Evolutionary conservation across 2,329 filamentous ascomycete species (phyloP).

Genomic region (Daldinia eschscholtzii): DNA sequence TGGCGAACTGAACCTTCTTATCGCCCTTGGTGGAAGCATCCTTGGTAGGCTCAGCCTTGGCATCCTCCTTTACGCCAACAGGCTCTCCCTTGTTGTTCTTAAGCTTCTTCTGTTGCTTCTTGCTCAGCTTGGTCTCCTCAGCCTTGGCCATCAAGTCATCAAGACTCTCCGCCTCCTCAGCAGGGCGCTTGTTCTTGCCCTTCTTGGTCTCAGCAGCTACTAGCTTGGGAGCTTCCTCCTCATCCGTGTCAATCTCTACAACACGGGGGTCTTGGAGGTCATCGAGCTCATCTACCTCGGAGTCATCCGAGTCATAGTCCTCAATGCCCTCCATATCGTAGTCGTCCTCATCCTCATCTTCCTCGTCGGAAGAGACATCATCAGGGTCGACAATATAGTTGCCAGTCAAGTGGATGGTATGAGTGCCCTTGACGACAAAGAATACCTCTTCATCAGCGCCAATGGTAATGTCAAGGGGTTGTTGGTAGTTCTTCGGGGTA

Average conservation of each 20-base stretch:
- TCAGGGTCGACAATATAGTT: constrained; percentile 88
- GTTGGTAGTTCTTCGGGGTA: constrained; percentile 83
- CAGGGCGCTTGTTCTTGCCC: constrained; percentile 94
- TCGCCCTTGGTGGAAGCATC: constrained; percentile 67
- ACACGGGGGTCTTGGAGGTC: constrained; percentile 83
- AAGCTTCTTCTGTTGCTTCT: constrained; percentile 98
- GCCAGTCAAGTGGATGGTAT: constrained; percentile 91
- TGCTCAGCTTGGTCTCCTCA: constrained; percentile 82
- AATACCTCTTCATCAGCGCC: constrained; percentile 89
- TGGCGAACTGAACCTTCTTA: constrained; percentile 99
- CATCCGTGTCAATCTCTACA: constrained; percentile 84
- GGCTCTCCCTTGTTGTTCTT: constrained; percentile 99
- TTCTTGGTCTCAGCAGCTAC: constrained; percentile 67
- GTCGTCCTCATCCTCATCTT: constrained; percentile 76
- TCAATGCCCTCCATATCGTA: constrained; percentile 78
- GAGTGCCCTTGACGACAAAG: constrained; percentile 91
- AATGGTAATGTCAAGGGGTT: constrained; percentile 92
- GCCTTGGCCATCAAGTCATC: constrained; percentile 88
- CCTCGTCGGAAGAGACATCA: constrained; percentile 71
- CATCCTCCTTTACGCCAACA: constrained; percentile 70
- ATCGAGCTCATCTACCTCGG: constrained; percentile 82
- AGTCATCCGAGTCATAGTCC: constrained; percentile 74
- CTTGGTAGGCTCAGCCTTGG: constrained; percentile 68
- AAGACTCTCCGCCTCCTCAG: constrained; percentile 77
- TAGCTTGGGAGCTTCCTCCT: constrained; percentile 77